phyloP scores from a whole-genome alignment of 208 protist species.

The Crithidia acanthocephali region DNA sequence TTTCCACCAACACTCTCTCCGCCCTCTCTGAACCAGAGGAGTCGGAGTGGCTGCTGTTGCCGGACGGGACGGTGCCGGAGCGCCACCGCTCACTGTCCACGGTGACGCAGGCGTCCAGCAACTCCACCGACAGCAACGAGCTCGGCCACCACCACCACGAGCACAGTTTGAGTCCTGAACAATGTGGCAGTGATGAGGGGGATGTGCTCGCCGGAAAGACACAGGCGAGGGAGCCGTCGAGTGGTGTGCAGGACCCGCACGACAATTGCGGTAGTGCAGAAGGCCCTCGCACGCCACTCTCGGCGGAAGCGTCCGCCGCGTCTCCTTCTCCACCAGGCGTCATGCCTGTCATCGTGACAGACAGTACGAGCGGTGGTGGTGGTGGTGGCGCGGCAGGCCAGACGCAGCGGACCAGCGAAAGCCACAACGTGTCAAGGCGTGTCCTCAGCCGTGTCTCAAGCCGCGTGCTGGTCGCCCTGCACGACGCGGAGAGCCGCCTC shows the following conservation, averaged over 20 bases:
- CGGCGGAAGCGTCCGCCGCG: not conserved
- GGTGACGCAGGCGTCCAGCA: constrained; percentile 15
- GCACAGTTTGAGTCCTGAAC: too few species aligned
- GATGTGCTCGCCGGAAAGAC: not conserved
- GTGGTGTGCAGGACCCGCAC: not conserved
- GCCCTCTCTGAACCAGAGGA: constrained; percentile 11
- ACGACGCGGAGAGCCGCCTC: constrained; percentile 29
- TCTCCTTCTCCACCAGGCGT: constrained; percentile 5
- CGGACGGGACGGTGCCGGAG: not conserved
- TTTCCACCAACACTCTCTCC: constrained; percentile 9
- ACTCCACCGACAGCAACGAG: not conserved
- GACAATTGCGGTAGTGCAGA: not conserved
- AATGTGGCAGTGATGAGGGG: too few species aligned
- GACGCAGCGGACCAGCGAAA: not conserved
- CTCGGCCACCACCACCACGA: not conserved
- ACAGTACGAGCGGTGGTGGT: not conserved
- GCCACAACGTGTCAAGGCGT: not conserved
- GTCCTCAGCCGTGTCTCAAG: constrained; percentile 19
- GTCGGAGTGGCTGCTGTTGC: constrained; percentile 2
- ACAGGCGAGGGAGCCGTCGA: not conserved
- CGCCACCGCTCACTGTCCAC: constrained; percentile 16
- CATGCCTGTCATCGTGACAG: not conserved
- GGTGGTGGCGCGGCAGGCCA: not conserved
- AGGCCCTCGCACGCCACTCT: not conserved
- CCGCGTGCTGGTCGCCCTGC: constrained; percentile 29